Conservation (phyloP, 2,329 filamentous ascomycete species). For the Cercospora berteroae region DNA sequence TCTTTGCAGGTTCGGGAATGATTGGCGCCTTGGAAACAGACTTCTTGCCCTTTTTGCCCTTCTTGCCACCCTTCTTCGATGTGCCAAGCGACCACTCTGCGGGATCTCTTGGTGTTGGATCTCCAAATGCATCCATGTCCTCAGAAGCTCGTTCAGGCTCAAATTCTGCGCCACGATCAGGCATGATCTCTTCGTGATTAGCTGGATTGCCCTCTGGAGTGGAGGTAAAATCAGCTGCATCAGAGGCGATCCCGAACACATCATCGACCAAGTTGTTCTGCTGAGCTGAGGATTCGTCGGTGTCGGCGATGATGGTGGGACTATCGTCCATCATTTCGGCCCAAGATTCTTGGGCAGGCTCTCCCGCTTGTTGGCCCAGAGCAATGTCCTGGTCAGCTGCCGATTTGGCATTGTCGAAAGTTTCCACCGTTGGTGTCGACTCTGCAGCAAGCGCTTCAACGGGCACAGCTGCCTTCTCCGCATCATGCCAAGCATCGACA, state of each 20-base stretch:
- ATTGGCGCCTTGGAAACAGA: not conserved
- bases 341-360: not conserved
- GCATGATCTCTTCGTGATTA: slow-evolving; percentile 3
- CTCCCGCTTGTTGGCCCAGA: not conserved
- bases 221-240: slow-evolving; percentile 5
- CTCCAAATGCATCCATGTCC: slow-evolving; percentile 22
- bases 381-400: not conserved
- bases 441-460: not conserved
- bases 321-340: slow-evolving; percentile 4
- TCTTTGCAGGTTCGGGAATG: not conserved
- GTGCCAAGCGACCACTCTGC: slow-evolving; percentile 14
- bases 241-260: slow-evolving; percentile 15
- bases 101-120: slow-evolving; percentile 9
- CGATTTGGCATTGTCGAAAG: not conserved
- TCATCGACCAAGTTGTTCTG: slow-evolving; percentile 16
- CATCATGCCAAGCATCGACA: slow-evolving; percentile 13
- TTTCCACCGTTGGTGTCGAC: not conserved
- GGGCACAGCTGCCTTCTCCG: not conserved
- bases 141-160: slow-evolving; percentile 22
- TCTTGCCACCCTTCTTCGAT: slow-evolving; percentile 28
- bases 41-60: slow-evolving; percentile 19
- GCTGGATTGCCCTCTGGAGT: slow-evolving; percentile 3
- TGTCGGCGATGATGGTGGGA: not conserved
- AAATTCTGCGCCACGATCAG: slow-evolving; percentile 17
- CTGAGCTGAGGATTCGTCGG: not conserved